Conservation (phyloP, 768 basidiomycete genomes). For the Cystobasidiopsis lactophilus region DNA sequence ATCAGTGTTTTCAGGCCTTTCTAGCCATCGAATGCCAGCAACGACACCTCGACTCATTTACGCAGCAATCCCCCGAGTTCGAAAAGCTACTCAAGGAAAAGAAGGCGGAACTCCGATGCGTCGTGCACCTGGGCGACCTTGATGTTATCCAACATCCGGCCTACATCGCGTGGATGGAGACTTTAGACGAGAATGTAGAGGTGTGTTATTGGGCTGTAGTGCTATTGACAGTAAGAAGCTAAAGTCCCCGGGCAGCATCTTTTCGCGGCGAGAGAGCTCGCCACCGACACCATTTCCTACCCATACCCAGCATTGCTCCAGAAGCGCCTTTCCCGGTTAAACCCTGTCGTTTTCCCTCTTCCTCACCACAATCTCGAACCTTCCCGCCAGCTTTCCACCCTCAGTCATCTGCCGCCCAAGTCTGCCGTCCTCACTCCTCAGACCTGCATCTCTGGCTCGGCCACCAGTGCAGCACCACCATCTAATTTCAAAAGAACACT, state of each 20-base stretch:
- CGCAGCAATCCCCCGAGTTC: too few relatives aligned
- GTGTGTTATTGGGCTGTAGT: constrained; percentile 29
- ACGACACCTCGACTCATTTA: too few relatives aligned
- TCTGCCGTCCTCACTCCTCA: constrained; percentile 22
- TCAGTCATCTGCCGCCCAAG: constrained; percentile 1
- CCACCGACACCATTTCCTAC: constrained; percentile 47
- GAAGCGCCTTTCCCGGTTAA: constrained; percentile 47
- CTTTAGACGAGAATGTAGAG: constrained; percentile 38
- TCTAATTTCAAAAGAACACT: constrained; percentile 2
- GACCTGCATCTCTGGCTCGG: not conserved
- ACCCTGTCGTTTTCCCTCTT: constrained; percentile 47
- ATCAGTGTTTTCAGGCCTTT: not conserved
- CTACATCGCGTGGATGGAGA: constrained; percentile 50
- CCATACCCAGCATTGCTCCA: constrained; percentile 50
- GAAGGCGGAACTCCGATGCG: too few relatives aligned
- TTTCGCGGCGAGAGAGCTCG: constrained; percentile 42
- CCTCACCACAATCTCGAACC: constrained; percentile 35
- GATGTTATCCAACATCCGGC: constrained; percentile 43
- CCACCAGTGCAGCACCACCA: constrained; percentile 5
- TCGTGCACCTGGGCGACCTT: too few relatives aligned
- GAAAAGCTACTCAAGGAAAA: too few relatives aligned
- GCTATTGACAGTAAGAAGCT: constrained; percentile 1
- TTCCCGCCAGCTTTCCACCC: not conserved
- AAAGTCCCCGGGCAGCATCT: constrained; percentile 37
- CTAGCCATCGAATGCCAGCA: not conserved